A percentile compares a stretch with the other conserved stretches of the same genome.
These are phyloP conservation scores for Phyllosticta ampelicida DNA, from an alignment of 2,329 filamentous ascomycete genomes.

Conservation along the genomic window DNA sequence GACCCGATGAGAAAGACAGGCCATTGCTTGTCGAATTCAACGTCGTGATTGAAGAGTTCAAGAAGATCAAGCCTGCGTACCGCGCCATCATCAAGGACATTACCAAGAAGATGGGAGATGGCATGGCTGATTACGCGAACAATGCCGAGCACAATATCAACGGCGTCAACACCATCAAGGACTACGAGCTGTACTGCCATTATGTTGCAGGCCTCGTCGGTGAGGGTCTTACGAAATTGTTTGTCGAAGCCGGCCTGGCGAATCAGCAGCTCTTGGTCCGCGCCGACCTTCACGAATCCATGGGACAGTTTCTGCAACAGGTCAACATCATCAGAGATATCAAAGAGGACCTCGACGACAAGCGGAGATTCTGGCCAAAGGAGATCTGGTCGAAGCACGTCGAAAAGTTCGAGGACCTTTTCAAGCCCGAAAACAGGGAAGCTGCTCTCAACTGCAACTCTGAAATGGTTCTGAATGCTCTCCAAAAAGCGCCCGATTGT, in stretches of 20 bases:
- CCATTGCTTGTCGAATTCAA: slow-evolving; percentile 90
- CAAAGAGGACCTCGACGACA: slow-evolving; percentile 78
- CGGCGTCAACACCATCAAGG: slow-evolving; percentile 70
- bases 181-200: slow-evolving; percentile 96
- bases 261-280: slow-evolving; percentile 74
- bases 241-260: slow-evolving; percentile 76
- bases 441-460: slow-evolving; percentile 77
- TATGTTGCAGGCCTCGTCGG: slow-evolving; percentile 98
- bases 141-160: slow-evolving; percentile 72
- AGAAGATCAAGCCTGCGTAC: slow-evolving; percentile 77
- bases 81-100: slow-evolving; percentile 84
- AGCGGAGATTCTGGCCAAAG: slow-evolving; percentile 85
- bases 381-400: slow-evolving; percentile 98
- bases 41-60: slow-evolving; percentile 74
- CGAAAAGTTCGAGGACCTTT: slow-evolving; percentile 77
- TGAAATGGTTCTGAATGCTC: slow-evolving; percentile 86
- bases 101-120: slow-evolving; percentile 88
- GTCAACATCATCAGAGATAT: slow-evolving; percentile 98
- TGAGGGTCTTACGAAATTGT: slow-evolving; percentile 81
- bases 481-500: slow-evolving; percentile 82
- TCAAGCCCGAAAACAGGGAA: slow-evolving; percentile 66
- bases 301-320: slow-evolving; percentile 96
- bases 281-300: slow-evolving; percentile 76
- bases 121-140: slow-evolving; percentile 91
- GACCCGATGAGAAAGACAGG: slow-evolving; percentile 85